Percentiles rank a stretch among this genome's conserved stretches.
Conservation (phyloP, 108 stramenopile genomes). For the Cyclotella distinguenda region DNA sequence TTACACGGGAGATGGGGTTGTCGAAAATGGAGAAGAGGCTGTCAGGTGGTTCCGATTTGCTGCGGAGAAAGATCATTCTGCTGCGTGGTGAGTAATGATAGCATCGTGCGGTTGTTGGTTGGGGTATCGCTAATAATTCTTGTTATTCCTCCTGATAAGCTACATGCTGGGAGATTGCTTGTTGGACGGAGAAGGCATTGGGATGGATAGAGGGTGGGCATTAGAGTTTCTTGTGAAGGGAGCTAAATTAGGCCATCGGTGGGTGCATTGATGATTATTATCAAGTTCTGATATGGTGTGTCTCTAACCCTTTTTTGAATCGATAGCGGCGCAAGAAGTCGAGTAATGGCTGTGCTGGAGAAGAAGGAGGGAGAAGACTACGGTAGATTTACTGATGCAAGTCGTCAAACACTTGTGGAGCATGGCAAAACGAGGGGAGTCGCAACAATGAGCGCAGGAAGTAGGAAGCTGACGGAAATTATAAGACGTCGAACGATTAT, state of each 20-base stretch:
- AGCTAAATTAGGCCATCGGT: constrained; percentile 60
- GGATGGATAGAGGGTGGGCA: constrained; percentile 48
- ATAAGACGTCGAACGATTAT: constrained; percentile 51
- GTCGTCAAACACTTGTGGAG: constrained; percentile 43
- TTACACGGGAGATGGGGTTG: constrained; percentile 59
- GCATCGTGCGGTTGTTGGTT: neutral
- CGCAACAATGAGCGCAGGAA: constrained; percentile 48
- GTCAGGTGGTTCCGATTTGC: constrained; percentile 44
- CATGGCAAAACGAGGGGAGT: constrained; percentile 17
- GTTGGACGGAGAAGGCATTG: constrained; percentile 55
- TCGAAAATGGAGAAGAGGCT: constrained; percentile 52
- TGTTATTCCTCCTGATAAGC: neutral
- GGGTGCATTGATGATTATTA: neutral
- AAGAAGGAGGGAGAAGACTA: constrained; percentile 43
- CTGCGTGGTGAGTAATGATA: constrained; percentile 41
- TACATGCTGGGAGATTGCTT: constrained; percentile 72
- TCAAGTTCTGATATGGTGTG: neutral
- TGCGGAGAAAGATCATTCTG: constrained; percentile 55
- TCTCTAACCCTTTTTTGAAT: neutral
- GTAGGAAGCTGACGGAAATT: constrained; percentile 42
- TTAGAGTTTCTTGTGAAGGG: constrained; percentile 60
- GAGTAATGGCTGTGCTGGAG: constrained; percentile 60
- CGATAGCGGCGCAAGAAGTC: constrained; percentile 48
- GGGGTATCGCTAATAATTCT: neutral
- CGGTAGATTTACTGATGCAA: constrained; percentile 44